phyloP scores from a whole-genome alignment of 2,329 filamentous ascomycete species.

The Pseudofabraea citricarpa region DNA sequence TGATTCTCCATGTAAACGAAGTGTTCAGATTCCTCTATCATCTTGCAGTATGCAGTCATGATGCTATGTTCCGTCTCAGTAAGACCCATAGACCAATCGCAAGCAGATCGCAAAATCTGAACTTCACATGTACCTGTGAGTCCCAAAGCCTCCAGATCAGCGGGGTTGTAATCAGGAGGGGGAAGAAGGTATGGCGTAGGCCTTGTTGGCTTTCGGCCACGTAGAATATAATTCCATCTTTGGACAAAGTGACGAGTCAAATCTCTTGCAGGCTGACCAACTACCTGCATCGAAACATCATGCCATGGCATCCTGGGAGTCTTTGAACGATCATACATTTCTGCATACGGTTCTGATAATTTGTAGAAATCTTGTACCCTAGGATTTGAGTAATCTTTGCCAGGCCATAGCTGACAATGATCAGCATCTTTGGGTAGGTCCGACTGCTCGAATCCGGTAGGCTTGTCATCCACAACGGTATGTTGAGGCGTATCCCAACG shows the following conservation, averaged over 20 bases:
- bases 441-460: constrained; percentile 83
- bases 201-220: constrained; percentile 86
- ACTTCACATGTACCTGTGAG: constrained; percentile 94
- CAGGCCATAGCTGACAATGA: constrained; percentile 92
- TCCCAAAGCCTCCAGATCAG: constrained; percentile 81
- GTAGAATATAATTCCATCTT: constrained; percentile 93
- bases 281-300: constrained; percentile 95
- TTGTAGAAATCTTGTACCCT: constrained; percentile 92
- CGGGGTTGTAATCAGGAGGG: constrained; percentile 82
- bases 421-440: constrained; percentile 81
- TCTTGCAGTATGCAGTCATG: constrained; percentile 88
- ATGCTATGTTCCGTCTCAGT: constrained; percentile 90
- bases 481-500: constrained; percentile 97
- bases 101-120: constrained; percentile 87
- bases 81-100: constrained; percentile 87
- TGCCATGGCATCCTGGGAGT: constrained; percentile 98
- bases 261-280: constrained; percentile 91
- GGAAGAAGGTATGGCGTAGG: constrained; percentile 91
- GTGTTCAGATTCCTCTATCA: constrained; percentile 93
- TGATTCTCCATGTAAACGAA: constrained; percentile 99
- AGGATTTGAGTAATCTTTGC: constrained; percentile 97
- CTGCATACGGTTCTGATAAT: constrained; percentile 90
- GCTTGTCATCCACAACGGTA: constrained; percentile 83
- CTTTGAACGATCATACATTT: constrained; percentile 93
- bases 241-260: constrained; percentile 95